phyloP scores from a whole-genome alignment of 139 green algal genomes.

The Pseudopediastrum boryanum region DNA sequence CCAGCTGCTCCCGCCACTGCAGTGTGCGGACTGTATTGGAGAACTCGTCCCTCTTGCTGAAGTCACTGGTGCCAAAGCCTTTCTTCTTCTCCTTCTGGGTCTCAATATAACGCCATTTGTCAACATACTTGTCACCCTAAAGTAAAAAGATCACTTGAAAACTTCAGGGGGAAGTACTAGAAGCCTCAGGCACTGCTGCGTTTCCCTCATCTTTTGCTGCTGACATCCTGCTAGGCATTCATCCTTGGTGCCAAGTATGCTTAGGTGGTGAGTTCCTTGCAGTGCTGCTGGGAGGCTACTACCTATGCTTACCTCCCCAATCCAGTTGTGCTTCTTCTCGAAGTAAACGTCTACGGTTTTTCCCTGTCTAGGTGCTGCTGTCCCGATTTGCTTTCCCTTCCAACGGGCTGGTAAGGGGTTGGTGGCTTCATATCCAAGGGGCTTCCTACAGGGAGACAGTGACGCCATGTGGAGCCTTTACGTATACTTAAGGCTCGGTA shows the following conservation, averaged over 20 bases:
- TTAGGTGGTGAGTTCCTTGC: too few species aligned
- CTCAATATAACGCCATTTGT: slow-evolving; percentile 70
- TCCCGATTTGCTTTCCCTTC: slow-evolving; percentile 72
- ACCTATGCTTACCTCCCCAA: slow-evolving; percentile 50
- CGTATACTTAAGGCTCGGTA: not conserved
- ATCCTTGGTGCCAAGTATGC: too few species aligned
- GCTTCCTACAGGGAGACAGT: slow-evolving; percentile 49
- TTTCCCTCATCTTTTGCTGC: too few species aligned
- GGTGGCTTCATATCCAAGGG: slow-evolving; percentile 63
- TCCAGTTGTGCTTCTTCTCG: slow-evolving; percentile 77
- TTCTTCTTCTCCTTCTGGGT: slow-evolving; percentile 74
- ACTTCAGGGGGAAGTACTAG: too few species aligned
- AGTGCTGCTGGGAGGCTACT: too few species aligned
- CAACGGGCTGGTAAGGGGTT: slow-evolving; percentile 45
- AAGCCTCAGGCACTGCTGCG: too few species aligned
- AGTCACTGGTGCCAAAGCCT: slow-evolving; percentile 84
- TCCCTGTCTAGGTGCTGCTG: slow-evolving; percentile 52
- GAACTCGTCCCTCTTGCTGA: slow-evolving; percentile 85
- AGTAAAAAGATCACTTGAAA: too few species aligned
- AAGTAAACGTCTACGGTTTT: slow-evolving; percentile 76
- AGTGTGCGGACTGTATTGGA: slow-evolving; percentile 74
- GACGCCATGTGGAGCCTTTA: not conserved
- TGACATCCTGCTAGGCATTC: too few species aligned
- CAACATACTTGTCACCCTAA: slow-evolving; percentile 64
- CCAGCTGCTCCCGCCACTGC: slow-evolving; percentile 84